Conservation (phyloP, 169 alveolate species). For the Neospora caninum region DNA sequence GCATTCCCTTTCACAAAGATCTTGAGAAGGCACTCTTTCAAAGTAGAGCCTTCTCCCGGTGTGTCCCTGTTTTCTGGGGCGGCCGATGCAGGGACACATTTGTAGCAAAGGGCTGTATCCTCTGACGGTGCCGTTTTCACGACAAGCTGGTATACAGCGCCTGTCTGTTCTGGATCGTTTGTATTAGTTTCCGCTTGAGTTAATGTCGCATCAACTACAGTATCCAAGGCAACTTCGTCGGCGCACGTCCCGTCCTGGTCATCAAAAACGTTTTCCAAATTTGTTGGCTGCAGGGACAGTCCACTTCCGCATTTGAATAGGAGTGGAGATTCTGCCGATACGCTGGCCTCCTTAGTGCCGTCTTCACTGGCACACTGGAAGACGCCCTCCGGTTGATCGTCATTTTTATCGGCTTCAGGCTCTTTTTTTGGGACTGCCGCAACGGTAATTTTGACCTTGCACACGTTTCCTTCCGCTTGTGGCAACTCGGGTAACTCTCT, state of each 20-base stretch:
- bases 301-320: background rate
- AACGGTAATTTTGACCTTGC: background rate
- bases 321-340: background rate
- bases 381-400: background rate
- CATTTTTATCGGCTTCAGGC: background rate
- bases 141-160: background rate
- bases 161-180: no score
- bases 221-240: background rate
- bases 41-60: no score
- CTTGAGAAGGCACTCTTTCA: background rate
- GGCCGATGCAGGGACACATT: background rate
- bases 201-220: background rate
- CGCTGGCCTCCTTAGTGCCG: background rate
- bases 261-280: background rate
- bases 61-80: no score
- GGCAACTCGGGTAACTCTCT: no score
- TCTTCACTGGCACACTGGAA: no score
- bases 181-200: background rate
- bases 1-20: background rate
- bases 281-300: background rate
- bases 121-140: background rate
- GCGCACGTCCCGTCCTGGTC: background rate
- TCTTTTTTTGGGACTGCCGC: no score
- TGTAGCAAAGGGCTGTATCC: background rate
- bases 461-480: no score